Evolutionary conservation across 352 stramenopile genomes (phyloP).

Genomic region (Blastocystis sp.): DNA sequence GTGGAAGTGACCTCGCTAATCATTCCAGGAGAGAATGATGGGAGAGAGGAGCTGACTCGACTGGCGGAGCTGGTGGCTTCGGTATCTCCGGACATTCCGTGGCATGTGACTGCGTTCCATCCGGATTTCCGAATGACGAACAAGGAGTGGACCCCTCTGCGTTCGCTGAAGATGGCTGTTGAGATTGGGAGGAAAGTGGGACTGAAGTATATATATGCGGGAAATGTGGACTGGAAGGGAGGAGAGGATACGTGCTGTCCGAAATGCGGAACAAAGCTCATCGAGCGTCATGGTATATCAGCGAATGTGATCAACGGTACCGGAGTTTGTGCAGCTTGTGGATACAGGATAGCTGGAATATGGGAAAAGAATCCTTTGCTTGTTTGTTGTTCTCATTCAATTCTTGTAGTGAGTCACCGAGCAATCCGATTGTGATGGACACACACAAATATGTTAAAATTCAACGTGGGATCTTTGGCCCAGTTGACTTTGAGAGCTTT

Average conservation of each 20-base stretch:
- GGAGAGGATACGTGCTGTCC: conserved; percentile 8
- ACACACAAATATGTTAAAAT: conserved; percentile 33
- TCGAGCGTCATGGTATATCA: no score
- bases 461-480: conserved; percentile 31
- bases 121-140: conserved; percentile 11
- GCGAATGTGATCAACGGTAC: no score
- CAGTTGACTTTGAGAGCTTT: conserved; percentile 41
- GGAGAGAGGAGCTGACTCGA: not conserved
- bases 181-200: not conserved
- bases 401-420: not conserved
- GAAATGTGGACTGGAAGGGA: not conserved
- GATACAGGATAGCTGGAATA: not conserved
- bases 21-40: conserved; percentile 23
- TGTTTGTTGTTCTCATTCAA: not conserved
- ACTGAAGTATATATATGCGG: conserved; percentile 15
- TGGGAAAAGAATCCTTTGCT: not conserved
- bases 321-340: no score
- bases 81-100: not conserved
- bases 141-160: not conserved
- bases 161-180: not conserved
- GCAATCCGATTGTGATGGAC: not conserved
- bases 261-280: not conserved
- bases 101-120: conserved; percentile 37
- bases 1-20: conserved; percentile 7
- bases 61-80: not conserved